phyloP scores from a whole-genome alignment of 2,329 filamentous ascomycete genomes.

The Xylaria sp. region DNA sequence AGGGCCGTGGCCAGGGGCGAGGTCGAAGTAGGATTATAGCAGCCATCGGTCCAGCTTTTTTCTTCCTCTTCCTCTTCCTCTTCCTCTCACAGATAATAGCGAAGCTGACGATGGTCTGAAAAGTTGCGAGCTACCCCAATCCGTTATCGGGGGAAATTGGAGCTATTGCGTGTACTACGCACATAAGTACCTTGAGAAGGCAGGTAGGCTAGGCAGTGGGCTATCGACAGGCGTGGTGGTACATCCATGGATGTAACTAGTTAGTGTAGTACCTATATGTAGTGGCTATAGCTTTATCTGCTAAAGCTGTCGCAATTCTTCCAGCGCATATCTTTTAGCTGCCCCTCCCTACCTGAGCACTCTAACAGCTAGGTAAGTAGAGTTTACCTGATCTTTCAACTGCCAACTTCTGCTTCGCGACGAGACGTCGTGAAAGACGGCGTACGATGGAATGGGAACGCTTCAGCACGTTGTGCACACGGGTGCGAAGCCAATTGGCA shows the following conservation, averaged over 20 bases:
- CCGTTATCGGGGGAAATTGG: not conserved
- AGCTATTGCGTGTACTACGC: not conserved
- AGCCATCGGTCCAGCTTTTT: conserved; percentile 9
- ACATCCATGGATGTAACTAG: too few relatives aligned
- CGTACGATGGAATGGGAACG: conserved; percentile 45
- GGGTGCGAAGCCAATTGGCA: conserved; percentile 43
- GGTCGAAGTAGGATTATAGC: not conserved
- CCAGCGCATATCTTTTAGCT: too few relatives aligned
- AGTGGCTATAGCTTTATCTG: too few relatives aligned
- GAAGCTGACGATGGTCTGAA: not conserved
- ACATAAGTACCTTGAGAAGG: too few relatives aligned
- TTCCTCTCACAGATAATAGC: not conserved
- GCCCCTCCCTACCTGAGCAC: too few relatives aligned
- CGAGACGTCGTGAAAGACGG: not conserved
- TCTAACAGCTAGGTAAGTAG: too few relatives aligned
- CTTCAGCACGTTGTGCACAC: conserved; percentile 44
- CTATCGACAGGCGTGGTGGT: too few relatives aligned
- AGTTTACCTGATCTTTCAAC: not conserved
- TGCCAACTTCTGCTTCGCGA: not conserved
- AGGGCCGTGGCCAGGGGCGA: conserved; percentile 12
- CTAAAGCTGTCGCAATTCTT: too few relatives aligned
- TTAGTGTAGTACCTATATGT: too few relatives aligned
- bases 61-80: too few relatives aligned
- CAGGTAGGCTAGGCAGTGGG: too few relatives aligned
- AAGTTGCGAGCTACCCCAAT: not conserved